Base-by-base conservation (phyloP, 2,329 filamentous ascomycete species). In the Paramyrothecium roridum region DNA sequence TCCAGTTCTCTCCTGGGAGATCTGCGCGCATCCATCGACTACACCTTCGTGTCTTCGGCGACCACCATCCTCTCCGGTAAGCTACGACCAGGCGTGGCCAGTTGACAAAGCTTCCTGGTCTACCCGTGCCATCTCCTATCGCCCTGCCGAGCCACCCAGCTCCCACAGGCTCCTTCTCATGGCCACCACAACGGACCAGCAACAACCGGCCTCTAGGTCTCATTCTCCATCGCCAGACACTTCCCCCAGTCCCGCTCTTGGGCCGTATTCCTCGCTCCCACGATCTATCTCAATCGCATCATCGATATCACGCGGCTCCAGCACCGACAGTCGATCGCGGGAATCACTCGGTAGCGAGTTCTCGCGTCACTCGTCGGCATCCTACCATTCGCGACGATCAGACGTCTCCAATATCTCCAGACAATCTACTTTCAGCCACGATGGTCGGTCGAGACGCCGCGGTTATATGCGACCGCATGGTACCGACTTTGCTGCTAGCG, bases 391-490 rank as follows among this genome's bases (percentile, higher is more conserved):
- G 16, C 73, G 76, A 47, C 72, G 64, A 34, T 80, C 80, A 40
- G 78, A 81, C 45, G 64, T 73, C 52, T 67, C 70, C 23, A 63
- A 59, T 45, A 56, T 63, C 17, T 76, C 75, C 23, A 73, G 80
- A 50, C 73, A 78, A 43, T 82, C 82, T 1, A 80, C 76, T 11
- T 74, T 73, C 54, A 78, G 73, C 61, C 62, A 73, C 49, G 71
- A 73, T 54, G 66, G 73, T 34, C 73, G 66, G 52, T 68, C 70
- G 21, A 78, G 85, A 57, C 81, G 90, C 64, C 83, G 92, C 59
- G 93, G 93, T 47, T 97, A 93, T 75, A 90, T 96, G 76, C 84
- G 93, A 51, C 92, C 93, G 1, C 89, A 92, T 69, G 90, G 87
- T 53, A 96, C 90, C 52, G 84, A 92, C 66, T 99, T 98, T 71